Evolutionary conservation across 805 yeast genomes (phyloP), one percentile per base, ranked within the genome.

Genomic region (Metschnikowia gelsemii): DNA sequence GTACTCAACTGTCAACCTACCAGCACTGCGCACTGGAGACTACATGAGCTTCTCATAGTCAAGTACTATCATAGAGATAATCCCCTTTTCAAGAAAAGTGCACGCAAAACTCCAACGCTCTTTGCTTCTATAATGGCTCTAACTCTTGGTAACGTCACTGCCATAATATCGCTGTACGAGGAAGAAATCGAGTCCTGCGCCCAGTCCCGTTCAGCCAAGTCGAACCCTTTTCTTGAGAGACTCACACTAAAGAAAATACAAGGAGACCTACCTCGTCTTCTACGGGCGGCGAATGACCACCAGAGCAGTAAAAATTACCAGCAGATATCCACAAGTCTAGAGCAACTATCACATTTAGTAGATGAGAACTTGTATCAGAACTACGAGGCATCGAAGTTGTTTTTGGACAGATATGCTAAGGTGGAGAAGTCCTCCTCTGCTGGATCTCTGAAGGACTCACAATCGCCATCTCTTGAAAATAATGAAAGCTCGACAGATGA

Each of bases 211-310:
- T 32, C 32, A 8, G 13, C 20, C 12, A 32, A 29, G 19, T 18
- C 42, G 12, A 42, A 44, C 34, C 52, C 54, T 2, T 32, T 43
- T 16, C 36, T 51, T 8, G 37, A 36, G 22, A 40, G 32, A 14
- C 49, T 51, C 20, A 35, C 45, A 3, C 40, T 51, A 21, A 38
- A 39, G 33, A 45, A 38, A 32, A 50, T 52, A 17, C 40, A 36
- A 16, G 37, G 37, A 5, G 56, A 50, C 38, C 38, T 52, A 6
- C 56, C 56, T 5, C 49, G 40, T 20, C 54, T 52, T 25, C 38
- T 52, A 40, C 22, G 35, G 26, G 23, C 34, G 13, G 44, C 43
- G 27, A 40, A 49, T 14, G 37, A 17, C 7, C 45, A 47, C 32
- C 39, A 43, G 23, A 22, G 27, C 42, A 45, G 35, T 43, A 40